These are phyloP conservation scores for Exophiala spinifera DNA, from an alignment of 2,329 filamentous ascomycete species.

Conservation along the genomic window DNA sequence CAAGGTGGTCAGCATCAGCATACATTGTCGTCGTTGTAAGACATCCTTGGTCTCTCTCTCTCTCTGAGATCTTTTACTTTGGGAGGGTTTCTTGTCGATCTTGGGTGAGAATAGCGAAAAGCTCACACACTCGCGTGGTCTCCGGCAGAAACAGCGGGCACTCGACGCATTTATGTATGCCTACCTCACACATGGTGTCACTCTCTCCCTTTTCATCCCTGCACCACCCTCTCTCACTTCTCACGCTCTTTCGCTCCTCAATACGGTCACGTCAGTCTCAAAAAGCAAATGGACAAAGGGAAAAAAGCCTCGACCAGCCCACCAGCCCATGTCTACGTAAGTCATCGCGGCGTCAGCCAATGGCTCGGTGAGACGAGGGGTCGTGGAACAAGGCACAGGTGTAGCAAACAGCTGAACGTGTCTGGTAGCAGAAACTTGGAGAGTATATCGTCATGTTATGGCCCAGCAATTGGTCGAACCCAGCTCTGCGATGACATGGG, in stretches of 20 bases:
- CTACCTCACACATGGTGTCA: too few relatives aligned
- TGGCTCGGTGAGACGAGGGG: background rate
- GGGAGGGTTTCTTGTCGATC: too few relatives aligned
- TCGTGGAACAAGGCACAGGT: constrained; percentile 1
- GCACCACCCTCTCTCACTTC: too few relatives aligned
- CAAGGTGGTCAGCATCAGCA: background rate
- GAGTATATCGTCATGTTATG: background rate
- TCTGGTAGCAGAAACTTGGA: background rate
- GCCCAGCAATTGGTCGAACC: background rate
- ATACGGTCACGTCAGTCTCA: background rate
- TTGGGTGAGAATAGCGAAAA: too few relatives aligned
- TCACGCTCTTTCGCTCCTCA: too few relatives aligned
- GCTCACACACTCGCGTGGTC: too few relatives aligned
- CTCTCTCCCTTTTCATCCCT: too few relatives aligned
- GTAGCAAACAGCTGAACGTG: background rate
- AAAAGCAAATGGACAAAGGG: background rate
- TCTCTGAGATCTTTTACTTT: too few relatives aligned
- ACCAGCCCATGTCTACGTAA: background rate
- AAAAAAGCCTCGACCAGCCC: background rate
- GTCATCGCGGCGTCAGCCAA: background rate
- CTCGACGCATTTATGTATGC: too few relatives aligned
- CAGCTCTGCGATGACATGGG: background rate
- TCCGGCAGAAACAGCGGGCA: too few relatives aligned
- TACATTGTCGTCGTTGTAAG: constrained; percentile 26
- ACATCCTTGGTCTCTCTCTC: constrained; percentile 23